These are phyloP conservation scores for Aspergillus glaucus DNA, from an alignment of 2,329 filamentous ascomycete genomes.

Conservation along the genomic window DNA sequence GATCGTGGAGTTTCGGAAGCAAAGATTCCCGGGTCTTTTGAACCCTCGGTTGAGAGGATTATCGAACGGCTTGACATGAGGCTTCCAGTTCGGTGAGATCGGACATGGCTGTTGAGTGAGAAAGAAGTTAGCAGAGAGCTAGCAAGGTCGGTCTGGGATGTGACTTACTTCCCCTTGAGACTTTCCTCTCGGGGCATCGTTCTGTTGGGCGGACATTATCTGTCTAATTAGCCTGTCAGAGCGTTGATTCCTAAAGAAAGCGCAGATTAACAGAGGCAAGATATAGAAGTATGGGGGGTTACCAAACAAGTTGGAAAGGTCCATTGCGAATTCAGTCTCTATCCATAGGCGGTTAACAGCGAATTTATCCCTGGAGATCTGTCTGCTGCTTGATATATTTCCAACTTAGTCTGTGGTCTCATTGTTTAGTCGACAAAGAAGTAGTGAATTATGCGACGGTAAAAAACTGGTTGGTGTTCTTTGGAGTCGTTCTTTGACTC, in stretches of 20 bases:
- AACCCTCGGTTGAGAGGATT: constrained; percentile 3
- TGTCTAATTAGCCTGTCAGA: background rate
- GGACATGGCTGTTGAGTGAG: background rate
- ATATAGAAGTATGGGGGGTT: background rate
- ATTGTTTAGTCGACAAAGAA: no score
- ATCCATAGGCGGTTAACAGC: background rate
- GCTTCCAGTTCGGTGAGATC: background rate
- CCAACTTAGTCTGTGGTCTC: no score
- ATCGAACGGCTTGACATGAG: background rate
- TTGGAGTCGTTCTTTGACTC: no score
- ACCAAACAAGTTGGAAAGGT: background rate
- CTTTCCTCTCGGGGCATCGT: background rate
- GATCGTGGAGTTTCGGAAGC: constrained; percentile 24
- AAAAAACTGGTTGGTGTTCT: no score
- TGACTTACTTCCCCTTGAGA: background rate
- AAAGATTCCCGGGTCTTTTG: constrained; percentile 7
- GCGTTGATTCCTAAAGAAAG: background rate
- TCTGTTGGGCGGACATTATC: background rate
- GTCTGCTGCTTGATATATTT: no score
- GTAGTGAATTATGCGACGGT: no score
- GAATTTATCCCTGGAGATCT: background rate
- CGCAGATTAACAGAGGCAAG: background rate
- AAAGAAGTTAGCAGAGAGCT: background rate
- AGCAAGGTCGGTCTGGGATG: background rate
- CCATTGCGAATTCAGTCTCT: background rate